Percentiles rank a stretch among this genome's conserved stretches.
Evolutionary conservation across 2,329 filamentous ascomycete species (phyloP).

Genomic region (Aaosphaeria arxii): DNA sequence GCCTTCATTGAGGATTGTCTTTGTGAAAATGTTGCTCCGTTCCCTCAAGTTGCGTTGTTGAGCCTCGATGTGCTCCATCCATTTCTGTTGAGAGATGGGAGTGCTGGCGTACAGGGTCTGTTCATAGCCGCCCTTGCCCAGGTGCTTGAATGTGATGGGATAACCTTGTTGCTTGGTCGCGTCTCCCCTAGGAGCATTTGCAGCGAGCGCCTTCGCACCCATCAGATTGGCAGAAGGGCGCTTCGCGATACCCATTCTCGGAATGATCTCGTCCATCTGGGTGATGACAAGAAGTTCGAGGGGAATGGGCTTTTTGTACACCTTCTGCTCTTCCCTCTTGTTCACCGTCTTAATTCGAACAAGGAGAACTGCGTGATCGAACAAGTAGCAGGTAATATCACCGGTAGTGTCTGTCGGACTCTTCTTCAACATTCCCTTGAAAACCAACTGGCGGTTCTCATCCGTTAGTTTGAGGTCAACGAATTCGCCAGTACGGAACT

Average conservation of each 20-base stretch:
- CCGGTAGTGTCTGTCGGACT: conserved; percentile 74
- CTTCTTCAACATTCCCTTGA: conserved; percentile 94
- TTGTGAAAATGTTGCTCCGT: conserved; percentile 67
- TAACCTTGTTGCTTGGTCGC: conserved; percentile 67
- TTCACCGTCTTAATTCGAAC: conserved; percentile 89
- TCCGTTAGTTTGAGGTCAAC: conserved; percentile 94
- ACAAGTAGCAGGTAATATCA: conserved; percentile 92
- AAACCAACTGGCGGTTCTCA: conserved; percentile 86
- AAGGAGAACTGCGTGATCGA: conserved; percentile 91
- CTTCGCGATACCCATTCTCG: conserved; percentile 74
- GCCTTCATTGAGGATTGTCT: conserved; percentile 70
- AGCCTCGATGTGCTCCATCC: conserved; percentile 91
- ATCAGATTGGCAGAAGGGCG: conserved; percentile 79
- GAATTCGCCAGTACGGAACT: conserved; percentile 84
- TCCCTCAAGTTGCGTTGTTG: conserved; percentile 85
- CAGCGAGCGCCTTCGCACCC: conserved; percentile 49
- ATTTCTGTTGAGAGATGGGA: conserved; percentile 85
- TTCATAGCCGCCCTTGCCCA: conserved; percentile 95
- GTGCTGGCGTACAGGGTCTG: conserved; percentile 84
- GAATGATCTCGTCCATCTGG: conserved; percentile 96
- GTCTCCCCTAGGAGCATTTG: conserved; percentile 34
- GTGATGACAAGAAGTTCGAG: conserved; percentile 88
- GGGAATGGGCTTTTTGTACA: conserved; percentile 93
- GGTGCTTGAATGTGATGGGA: conserved; percentile 93
- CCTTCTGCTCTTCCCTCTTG: conserved; percentile 91